Base-by-base conservation (phyloP, 2,329 filamentous ascomycete species). In the Colletotrichum melonis region DNA sequence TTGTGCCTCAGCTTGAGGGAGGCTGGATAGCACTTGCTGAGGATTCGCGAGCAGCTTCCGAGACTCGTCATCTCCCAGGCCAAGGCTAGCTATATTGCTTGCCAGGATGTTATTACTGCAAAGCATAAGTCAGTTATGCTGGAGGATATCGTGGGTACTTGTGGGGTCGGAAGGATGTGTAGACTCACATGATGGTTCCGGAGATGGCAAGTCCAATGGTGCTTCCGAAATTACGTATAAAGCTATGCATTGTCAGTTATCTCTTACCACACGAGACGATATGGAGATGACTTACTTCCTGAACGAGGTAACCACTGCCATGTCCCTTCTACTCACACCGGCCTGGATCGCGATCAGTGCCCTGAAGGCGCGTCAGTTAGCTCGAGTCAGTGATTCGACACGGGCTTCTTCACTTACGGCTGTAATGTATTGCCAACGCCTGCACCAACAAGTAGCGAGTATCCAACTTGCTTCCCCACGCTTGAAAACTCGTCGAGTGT, bases 261-360 rank as follows among this genome's bases (percentile, higher is more conserved):
- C 3, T 35, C 9, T 35, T 35, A 12, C 32, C 32, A 35, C 32
- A 35, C 1, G 32, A 5, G 4, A 35, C 11, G 11, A 16, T 1
- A 11, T 14, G 38, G 56, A 4, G 1, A 4, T 7, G 5, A 77
- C 82, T 76, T 75, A 84, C 83, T 85, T 85, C 66, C 84, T 77
- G 59, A 85, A 85, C 5, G 83, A 84, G n/a, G 83, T 85, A 4
- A 84, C 83, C 49, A 85, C 79, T 2, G 84, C 84, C 83, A 85
- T 85, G 42, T 85, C 83, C 2, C 80, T 77, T 55, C 83, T 77
- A 85, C 89, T 86, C 77, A 92, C 81, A 80, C 90, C 77, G 81
- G 88, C 80, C 82, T 92, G 84, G 82, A 91, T 81, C 80, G 89
- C 80, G 85, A 92, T 84, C 49, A 85, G 75, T n/a, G 84, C 80